Conservation (phyloP, 495 filamentous ascomycete genomes). For the Mytilinidion resinicola region DNA sequence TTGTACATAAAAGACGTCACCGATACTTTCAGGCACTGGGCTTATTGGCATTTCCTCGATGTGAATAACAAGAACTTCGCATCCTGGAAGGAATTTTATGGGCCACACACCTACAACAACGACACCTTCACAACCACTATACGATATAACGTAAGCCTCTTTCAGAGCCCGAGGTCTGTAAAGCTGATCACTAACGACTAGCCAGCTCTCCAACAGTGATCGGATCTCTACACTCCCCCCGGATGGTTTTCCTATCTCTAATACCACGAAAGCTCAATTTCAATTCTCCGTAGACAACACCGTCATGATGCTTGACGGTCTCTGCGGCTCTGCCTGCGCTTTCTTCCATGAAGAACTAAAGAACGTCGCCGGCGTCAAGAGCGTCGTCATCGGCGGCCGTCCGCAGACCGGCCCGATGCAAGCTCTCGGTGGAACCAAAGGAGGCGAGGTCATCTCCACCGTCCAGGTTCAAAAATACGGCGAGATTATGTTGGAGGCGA, state of each 20-base stretch:
- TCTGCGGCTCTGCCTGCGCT: slow-evolving; percentile 21
- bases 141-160: slow-evolving; percentile 18
- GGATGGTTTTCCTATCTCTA: no score
- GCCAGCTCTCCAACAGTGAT: slow-evolving; percentile 18
- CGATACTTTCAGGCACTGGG: slow-evolving; percentile 9
- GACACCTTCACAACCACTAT: slow-evolving; percentile 19
- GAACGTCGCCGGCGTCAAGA: slow-evolving; percentile 16
- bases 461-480: background rate
- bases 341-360: slow-evolving; percentile 22
- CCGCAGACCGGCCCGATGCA: slow-evolving; percentile 11
- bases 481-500: background rate
- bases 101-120: slow-evolving; percentile 14
- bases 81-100: slow-evolving; percentile 11
- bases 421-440: slow-evolving; percentile 17
- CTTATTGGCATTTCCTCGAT: slow-evolving; percentile 10
- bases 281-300: slow-evolving; percentile 18
- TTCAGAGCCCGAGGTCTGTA: background rate
- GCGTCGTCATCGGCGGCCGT: slow-evolving; percentile 18
- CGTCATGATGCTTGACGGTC: slow-evolving; percentile 20
- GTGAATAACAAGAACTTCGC: slow-evolving; percentile 11
- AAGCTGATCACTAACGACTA: slow-evolving; percentile 3
- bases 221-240: no score
- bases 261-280: no score
- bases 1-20: slow-evolving; percentile 1
- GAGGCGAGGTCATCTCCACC: slow-evolving; percentile 12